Percentiles rank a stretch among this genome's conserved stretches.
Conservation (phyloP, 192 early-diverging fungal genomes). For the Linnemannia hyalina region DNA sequence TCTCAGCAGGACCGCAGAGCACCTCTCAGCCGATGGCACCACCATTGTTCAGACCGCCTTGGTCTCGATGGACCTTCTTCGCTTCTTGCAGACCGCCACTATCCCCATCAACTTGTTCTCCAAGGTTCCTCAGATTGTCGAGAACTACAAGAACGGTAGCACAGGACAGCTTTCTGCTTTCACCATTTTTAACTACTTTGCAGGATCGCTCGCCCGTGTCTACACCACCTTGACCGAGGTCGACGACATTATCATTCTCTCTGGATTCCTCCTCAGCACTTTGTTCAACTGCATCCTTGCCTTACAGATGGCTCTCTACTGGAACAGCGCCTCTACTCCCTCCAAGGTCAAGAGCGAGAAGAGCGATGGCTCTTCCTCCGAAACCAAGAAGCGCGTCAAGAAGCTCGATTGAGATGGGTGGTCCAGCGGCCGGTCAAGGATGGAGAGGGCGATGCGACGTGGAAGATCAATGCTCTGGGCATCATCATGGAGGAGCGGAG, state of each 20-base stretch:
- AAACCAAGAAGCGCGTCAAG: constrained; percentile 48
- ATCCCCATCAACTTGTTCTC: constrained; percentile 85
- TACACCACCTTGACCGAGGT: constrained; percentile 95
- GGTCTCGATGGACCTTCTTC: constrained; percentile 66
- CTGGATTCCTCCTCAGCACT: constrained; percentile 75
- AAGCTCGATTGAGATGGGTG: constrained; percentile 59
- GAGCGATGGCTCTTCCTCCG: constrained; percentile 11
- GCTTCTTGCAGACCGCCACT: constrained; percentile 77
- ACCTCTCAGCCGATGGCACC: constrained; percentile 37
- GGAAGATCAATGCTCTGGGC: constrained; percentile 29
- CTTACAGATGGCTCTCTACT: constrained; percentile 84
- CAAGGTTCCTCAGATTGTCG: constrained; percentile 91
- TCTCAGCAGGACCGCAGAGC: constrained; percentile 34
- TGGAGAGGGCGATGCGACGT: constrained; percentile 24
- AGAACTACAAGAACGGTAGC: constrained; percentile 84
- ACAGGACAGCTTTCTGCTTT: constrained; percentile 95
- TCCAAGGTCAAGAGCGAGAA: constrained; percentile 28
- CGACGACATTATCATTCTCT: constrained; percentile 83
- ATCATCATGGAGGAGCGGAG: constrained; percentile 13
- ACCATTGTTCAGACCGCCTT: constrained; percentile 67
- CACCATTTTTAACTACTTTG: constrained; percentile 89
- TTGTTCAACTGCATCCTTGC: constrained; percentile 84
- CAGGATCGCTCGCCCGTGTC: constrained; percentile 88
- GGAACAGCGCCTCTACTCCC: constrained; percentile 61
- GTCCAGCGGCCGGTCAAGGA: constrained; percentile 51